phyloP scores from a whole-genome alignment of 805 yeast genomes.

The Starmerella etchellsii region DNA sequence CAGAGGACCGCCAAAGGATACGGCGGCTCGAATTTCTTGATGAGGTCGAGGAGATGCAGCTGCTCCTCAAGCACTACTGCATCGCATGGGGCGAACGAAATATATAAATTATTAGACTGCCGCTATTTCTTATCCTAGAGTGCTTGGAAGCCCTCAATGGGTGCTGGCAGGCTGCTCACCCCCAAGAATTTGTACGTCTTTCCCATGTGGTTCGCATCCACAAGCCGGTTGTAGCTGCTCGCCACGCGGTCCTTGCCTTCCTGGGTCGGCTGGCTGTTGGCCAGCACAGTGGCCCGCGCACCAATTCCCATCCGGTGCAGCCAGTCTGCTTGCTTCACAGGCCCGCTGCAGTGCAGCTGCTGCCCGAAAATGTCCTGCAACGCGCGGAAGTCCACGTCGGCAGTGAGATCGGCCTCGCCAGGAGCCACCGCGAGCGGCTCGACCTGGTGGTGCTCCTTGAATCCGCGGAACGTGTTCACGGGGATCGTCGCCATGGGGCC shows the following conservation, averaged over 20 bases:
- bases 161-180: conserved; percentile 22
- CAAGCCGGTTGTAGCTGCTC: conserved; percentile 47
- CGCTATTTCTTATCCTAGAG: too few relatives aligned
- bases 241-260: conserved; percentile 42
- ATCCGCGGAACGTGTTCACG: conserved; percentile 60
- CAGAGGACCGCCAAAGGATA: conserved; percentile 34
- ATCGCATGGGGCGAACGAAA: conserved; percentile 39
- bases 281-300: conserved; percentile 41
- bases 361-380: conserved; percentile 31
- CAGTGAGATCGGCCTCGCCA: conserved; percentile 69
- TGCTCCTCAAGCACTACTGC: conserved; percentile 52
- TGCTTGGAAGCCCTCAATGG: conserved; percentile 13
- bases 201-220: conserved; percentile 63
- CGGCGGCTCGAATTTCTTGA: conserved; percentile 52
- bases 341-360: conserved; percentile 35
- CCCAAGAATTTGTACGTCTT: conserved; percentile 60
- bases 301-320: conserved; percentile 64
- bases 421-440: conserved; percentile 58
- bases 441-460: conserved; percentile 56
- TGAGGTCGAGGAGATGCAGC: conserved; percentile 57
- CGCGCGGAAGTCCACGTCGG: conserved; percentile 70
- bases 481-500: conserved; percentile 56
- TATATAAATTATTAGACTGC: too few relatives aligned
- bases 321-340: conserved; percentile 69
- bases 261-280: conserved; percentile 31